Percentiles rank a stretch among this genome's conserved stretches.
Conservation (phyloP, 2,329 filamentous ascomycete species). For the Ascochyta rabiei region DNA sequence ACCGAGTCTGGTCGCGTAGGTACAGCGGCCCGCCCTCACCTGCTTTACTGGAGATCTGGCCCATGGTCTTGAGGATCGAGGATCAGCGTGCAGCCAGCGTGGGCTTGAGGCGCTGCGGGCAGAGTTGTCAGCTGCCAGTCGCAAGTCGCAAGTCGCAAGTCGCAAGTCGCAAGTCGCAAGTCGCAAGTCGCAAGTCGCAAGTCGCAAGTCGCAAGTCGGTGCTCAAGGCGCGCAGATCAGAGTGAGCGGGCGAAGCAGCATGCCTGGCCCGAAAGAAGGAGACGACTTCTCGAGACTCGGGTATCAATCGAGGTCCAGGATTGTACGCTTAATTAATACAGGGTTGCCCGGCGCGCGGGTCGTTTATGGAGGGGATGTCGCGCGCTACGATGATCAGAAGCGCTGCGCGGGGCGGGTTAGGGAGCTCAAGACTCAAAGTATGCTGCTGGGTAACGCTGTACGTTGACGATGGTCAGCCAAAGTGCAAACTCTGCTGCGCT, state of each 20-base stretch:
- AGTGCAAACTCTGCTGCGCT: background rate
- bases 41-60: conserved; percentile 85
- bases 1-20: conserved; percentile 88
- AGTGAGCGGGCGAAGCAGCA: conserved; percentile 34
- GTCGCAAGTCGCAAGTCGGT: conserved; percentile 22
- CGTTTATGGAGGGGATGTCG: conserved; percentile 25
- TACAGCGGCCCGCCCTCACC: conserved; percentile 79
- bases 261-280: conserved; percentile 32
- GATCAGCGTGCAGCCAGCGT: conserved; percentile 17
- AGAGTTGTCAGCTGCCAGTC: too few species aligned
- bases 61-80: conserved; percentile 64
- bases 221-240: conserved; percentile 32
- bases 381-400: conserved; percentile 26
- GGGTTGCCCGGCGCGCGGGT: conserved; percentile 32
- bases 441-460: conserved; percentile 15
- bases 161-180: conserved; percentile 22
- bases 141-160: too few species aligned
- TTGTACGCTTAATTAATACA: conserved; percentile 40
- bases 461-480: conserved; percentile 1
- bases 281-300: conserved; percentile 18
- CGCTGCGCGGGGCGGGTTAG: conserved; percentile 21
- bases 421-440: conserved; percentile 7
- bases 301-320: conserved; percentile 21
- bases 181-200: too few species aligned
- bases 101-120: conserved; percentile 21